Percentiles rank a stretch among this genome's conserved stretches.
Conservation (phyloP, 306 rosid genomes). For the Vigna angularis region DNA sequence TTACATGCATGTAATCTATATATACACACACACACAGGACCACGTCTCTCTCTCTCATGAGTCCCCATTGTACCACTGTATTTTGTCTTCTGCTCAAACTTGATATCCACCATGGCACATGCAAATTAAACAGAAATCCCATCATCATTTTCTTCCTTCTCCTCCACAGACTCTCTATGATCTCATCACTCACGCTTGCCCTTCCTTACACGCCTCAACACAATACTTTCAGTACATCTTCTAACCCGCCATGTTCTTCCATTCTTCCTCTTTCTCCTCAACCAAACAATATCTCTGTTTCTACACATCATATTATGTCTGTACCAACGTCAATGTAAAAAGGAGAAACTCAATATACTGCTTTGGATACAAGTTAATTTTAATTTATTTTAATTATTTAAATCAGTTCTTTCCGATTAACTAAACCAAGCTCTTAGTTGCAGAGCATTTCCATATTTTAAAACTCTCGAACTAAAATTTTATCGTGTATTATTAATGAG, state of each 20-base stretch:
- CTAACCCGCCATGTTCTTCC: neutral
- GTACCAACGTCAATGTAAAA: no score
- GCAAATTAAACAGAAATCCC: neutral
- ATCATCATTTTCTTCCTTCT: slow-evolving; percentile 18
- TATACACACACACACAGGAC: neutral
- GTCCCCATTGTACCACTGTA: slow-evolving; percentile 43
- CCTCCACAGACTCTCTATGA: slow-evolving; percentile 6
- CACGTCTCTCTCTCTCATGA: neutral
- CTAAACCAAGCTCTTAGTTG: no score
- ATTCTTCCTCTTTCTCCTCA: neutral
- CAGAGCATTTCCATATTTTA: no score
- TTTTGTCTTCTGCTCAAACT: slow-evolving; percentile 36
- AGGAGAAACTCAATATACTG: no score
- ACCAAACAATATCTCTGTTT: neutral
- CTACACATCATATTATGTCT: no score
- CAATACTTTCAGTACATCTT: neutral
- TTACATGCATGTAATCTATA: neutral
- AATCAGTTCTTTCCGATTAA: no score
- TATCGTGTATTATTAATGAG: no score
- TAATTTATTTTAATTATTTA: no score
- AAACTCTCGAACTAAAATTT: no score
- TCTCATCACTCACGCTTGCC: slow-evolving; percentile 28
- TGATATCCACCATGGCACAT: neutral
- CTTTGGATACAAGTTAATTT: no score
- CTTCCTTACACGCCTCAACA: slow-evolving; percentile 6